Evolutionary conservation across 805 yeast species (phyloP).

Genomic region (Saccharomyces mikatae): DNA sequence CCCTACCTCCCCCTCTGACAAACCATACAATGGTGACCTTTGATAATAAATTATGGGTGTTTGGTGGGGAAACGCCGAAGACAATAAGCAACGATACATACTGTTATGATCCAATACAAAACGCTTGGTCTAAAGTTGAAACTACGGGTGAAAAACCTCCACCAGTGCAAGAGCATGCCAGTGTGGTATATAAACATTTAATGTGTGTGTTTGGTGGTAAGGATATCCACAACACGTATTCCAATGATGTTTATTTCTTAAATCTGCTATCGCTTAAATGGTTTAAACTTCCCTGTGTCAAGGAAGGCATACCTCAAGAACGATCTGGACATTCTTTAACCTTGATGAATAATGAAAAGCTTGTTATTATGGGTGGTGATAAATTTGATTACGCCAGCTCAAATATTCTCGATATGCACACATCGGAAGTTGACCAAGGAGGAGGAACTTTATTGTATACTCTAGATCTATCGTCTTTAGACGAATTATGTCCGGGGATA

Average conservation of each 20-base stretch:
- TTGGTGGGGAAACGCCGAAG: slow-evolving; percentile 84
- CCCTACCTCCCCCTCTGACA: slow-evolving; percentile 64
- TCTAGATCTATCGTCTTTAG: slow-evolving; percentile 42
- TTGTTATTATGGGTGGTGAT: slow-evolving; percentile 90
- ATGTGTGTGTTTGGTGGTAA: slow-evolving; percentile 89
- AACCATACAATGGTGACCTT: slow-evolving; percentile 84
- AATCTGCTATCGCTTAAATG: slow-evolving; percentile 66
- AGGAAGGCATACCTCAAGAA: slow-evolving; percentile 55
- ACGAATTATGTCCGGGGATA: slow-evolving; percentile 33
- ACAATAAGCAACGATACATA: slow-evolving; percentile 68
- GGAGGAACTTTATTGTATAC: slow-evolving; percentile 56
- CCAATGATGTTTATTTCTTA: slow-evolving; percentile 60
- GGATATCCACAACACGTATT: slow-evolving; percentile 58
- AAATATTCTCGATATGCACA: slow-evolving; percentile 42
- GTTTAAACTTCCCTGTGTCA: slow-evolving; percentile 48
- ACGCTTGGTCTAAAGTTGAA: slow-evolving; percentile 62
- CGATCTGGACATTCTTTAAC: slow-evolving; percentile 90
- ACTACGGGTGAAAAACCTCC: slow-evolving; percentile 56
- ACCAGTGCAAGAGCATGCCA: slow-evolving; percentile 87
- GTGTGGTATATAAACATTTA: slow-evolving; percentile 67
- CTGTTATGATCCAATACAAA: slow-evolving; percentile 62
- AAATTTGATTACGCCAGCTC: slow-evolving; percentile 54
- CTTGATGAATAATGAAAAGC: slow-evolving; percentile 53
- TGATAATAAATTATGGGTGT: slow-evolving; percentile 71
- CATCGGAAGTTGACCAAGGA: slow-evolving; percentile 46